These are phyloP conservation scores for Smallanthus sonchifolius DNA, from an alignment of 129 eudicot species.

Conservation along the genomic window DNA sequence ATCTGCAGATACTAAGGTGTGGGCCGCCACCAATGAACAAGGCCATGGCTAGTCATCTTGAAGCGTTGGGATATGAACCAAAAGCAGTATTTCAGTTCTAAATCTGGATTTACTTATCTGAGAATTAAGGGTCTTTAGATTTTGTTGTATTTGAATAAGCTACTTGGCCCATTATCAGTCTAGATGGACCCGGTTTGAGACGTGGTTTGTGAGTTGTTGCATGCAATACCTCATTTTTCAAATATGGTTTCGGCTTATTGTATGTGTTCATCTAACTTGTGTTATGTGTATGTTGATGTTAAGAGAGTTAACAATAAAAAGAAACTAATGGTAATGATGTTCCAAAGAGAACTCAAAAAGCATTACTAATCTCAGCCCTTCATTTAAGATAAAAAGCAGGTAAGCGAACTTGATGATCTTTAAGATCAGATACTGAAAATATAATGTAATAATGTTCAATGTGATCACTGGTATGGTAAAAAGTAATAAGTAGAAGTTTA, in stretches of 20 bases:
- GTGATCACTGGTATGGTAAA: no score
- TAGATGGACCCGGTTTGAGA: no score
- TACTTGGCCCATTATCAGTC: no score
- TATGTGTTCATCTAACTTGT: not conserved
- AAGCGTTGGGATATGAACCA: conserved; percentile 66
- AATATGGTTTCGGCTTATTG: not conserved
- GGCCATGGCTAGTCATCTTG: conserved; percentile 97
- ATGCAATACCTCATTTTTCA: not conserved
- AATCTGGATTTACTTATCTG: not conserved
- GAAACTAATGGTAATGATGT: no score
- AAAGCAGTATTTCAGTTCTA: conserved; percentile 90
- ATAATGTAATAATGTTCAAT: no score
- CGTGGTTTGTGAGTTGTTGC: not conserved
- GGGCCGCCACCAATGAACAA: conserved; percentile 99
- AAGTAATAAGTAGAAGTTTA: no score
- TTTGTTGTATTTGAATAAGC: not conserved
- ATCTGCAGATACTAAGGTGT: conserved; percentile 79
- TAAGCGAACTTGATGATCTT: no score
- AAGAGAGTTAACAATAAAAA: not conserved
- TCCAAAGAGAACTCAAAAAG: no score
- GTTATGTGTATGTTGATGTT: not conserved
- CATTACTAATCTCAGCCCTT: no score
- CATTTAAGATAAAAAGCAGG: no score
- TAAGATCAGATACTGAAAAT: no score
- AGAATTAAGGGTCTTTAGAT: not conserved